Evolutionary conservation across 2,329 filamentous ascomycete genomes (phyloP), one percentile per base, ranked within the genome.

Genomic region (Colletotrichum acutatum): DNA sequence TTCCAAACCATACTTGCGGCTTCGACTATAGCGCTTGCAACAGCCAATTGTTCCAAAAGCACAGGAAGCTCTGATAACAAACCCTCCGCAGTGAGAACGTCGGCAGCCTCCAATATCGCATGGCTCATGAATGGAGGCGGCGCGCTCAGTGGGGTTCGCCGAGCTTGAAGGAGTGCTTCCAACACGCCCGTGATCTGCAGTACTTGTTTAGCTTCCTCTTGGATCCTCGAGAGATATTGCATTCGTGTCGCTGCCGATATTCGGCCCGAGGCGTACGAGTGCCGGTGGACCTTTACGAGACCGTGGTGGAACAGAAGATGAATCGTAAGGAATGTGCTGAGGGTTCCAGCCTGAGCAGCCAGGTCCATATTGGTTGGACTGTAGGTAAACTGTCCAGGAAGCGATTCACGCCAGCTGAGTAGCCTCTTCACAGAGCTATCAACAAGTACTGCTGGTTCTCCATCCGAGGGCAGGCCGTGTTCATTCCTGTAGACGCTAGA

Each of bases 281-380:
- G 89, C 52, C 93, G 88, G 76, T 92, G 91, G 34, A 94, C 84
- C 75, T 91, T 90, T 81, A 93, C 88, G 76, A 90, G 81, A 0
- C 90, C 86, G 59, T 90, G 87, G 78, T 92, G 88, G 78, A 92
- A 92, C n/a, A 93, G 83, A 32, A 92, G 83, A 79, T 94, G 92
- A 80, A 93, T 88, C 1, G 88, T 89, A 67, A 93, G 82, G 77
- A 91, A 92, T 0, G 87, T 86, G 5, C 90, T 90, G 1, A 88
- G 84, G 75, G 88, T 81, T 19, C 82, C 89, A 30, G 88, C 87
- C 34, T 85, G 81, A 7, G 89, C 85, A 54, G 88, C 89, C 34
- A 84, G 83, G 57, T 90, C 86, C 16, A 94, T 82, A 70, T 92
- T 93, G 66, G 86, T 82, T 4, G 85, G 79, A 4, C 85, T 88